phyloP scores from a whole-genome alignment of 305 asterid genomes.

The Fraxinus paxiana region DNA sequence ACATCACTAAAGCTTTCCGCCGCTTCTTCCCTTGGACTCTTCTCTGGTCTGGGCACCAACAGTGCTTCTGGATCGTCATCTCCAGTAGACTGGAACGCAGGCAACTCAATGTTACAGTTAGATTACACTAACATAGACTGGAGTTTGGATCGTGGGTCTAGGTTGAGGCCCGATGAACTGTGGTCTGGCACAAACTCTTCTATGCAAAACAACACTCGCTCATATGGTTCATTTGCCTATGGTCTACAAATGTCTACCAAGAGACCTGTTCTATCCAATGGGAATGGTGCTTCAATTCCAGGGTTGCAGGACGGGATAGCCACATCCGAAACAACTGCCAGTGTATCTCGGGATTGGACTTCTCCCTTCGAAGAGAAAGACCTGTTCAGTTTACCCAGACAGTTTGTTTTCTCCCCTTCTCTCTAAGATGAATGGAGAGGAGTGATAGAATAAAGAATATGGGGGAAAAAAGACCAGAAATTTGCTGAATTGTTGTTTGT shows the following conservation, averaged over 20 bases:
- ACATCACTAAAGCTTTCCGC: slow-evolving; percentile 49
- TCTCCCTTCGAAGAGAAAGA: slow-evolving; percentile 87
- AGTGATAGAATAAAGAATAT: slow-evolving; percentile 27
- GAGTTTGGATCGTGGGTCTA: slow-evolving; percentile 58
- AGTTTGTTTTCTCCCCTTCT: slow-evolving; percentile 70
- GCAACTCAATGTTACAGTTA: slow-evolving; percentile 46
- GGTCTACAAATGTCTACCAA: slow-evolving; percentile 34
- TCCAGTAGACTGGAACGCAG: slow-evolving; percentile 60
- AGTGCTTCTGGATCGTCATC: slow-evolving; percentile 43
- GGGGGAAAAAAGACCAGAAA: slow-evolving; percentile 30
- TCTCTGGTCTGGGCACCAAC: slow-evolving; percentile 46
- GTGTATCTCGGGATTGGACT: slow-evolving; percentile 66
- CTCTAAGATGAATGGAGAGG: slow-evolving; percentile 37
- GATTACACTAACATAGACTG: slow-evolving; percentile 77
- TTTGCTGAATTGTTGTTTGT: slow-evolving; percentile 36
- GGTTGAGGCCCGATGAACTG: slow-evolving; percentile 33
- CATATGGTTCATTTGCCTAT: slow-evolving; percentile 39
- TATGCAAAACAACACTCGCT: slow-evolving; percentile 30
- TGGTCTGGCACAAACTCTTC: slow-evolving; percentile 34
- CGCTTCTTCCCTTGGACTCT: slow-evolving; percentile 72
- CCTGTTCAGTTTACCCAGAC: slow-evolving; percentile 67
- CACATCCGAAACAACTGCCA: slow-evolving; percentile 28
- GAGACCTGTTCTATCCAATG: slow-evolving; percentile 38
- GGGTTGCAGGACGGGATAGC: slow-evolving; percentile 41
- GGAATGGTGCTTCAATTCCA: slow-evolving; percentile 26